Base-by-base conservation (phyloP, 2,329 filamentous ascomycete species). In the Pestalotiopsis sp. region DNA sequence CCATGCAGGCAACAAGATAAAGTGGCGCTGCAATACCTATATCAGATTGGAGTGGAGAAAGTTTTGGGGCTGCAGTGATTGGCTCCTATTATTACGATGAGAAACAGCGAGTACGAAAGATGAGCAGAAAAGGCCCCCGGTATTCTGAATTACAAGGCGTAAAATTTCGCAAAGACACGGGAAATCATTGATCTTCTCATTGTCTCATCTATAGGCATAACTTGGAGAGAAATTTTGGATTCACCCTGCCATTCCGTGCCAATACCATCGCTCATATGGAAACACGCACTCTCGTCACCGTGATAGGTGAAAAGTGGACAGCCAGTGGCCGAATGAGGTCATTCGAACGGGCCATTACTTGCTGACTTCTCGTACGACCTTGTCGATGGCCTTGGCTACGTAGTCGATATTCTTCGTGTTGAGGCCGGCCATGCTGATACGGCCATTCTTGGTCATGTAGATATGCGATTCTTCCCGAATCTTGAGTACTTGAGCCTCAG, bases 351-450 rank as follows among this genome's bases (percentile, higher is more conserved):
- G 14, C 22, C 14, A n/a, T 20, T 24, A 20, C 24, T 39, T 39
- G 59, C 48, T 77, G 20, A 71, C 73, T 77, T 86, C 87, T 71
- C 88, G 82, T 30, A 98, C 93, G 39, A 95, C 92, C 80, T 91
- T 92, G 78, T 98, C 92, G 13, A 98, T 88, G 0, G 95, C 94
- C 80, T 92, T 90, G 61, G 94, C 96, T 75, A 98, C 92, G 82
- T 98, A 97, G 66, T 97, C 94, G 68, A 98, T 86, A 78, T 98
- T 99, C 76, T 91, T 83, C 30, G 93, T 92, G 81, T 98, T 98
- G 72, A 98, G 83, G n/a, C 96, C 96, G 4, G 96, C 96, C 95
- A 99, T 98, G 78, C 93, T 97, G 81, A 98, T 97, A 62, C 96
- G 92, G 24, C 96, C 96, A 77, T 99, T 99, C 88, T 98, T 98